These are phyloP conservation scores for Penicillium odoratum DNA, from an alignment of 495 filamentous ascomycete species.

Conservation along the genomic window DNA sequence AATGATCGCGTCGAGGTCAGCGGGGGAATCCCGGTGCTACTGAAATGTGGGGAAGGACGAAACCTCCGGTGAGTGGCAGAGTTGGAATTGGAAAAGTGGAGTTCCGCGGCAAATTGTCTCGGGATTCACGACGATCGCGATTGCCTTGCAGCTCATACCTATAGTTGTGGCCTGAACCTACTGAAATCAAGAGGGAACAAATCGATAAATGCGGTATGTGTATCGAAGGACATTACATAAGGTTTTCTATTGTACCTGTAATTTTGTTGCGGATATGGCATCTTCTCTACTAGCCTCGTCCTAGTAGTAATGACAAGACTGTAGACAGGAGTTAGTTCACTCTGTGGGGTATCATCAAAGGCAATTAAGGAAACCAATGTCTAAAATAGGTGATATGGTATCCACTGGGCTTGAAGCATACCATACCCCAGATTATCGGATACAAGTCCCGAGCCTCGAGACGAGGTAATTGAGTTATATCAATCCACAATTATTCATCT, in stretches of 20 bases:
- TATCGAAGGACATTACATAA: no score
- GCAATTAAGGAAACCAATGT: no score
- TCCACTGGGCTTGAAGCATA: no score
- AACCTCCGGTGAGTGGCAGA: not conserved
- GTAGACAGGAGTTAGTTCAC: not conserved
- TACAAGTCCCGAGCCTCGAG: not conserved
- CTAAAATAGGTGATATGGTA: no score
- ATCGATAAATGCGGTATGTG: no score
- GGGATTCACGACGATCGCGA: not conserved
- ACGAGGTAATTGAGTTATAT: not conserved
- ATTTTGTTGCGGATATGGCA: not conserved
- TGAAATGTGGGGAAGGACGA: not conserved
- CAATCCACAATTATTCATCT: no score
- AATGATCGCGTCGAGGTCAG: conserved; percentile 7
- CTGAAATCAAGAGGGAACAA: no score
- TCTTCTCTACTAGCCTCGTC: not conserved
- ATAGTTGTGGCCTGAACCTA: no score
- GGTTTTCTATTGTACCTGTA: no score
- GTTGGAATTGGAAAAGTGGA: not conserved
- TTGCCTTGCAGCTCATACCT: no score
- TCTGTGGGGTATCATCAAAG: not conserved
- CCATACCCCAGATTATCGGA: no score
- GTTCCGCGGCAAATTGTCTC: not conserved
- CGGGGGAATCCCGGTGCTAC: not conserved
- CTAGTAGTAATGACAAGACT: not conserved